Base-by-base conservation (phyloP, 2,329 filamentous ascomycete species). In the Sporothrix humicola region DNA sequence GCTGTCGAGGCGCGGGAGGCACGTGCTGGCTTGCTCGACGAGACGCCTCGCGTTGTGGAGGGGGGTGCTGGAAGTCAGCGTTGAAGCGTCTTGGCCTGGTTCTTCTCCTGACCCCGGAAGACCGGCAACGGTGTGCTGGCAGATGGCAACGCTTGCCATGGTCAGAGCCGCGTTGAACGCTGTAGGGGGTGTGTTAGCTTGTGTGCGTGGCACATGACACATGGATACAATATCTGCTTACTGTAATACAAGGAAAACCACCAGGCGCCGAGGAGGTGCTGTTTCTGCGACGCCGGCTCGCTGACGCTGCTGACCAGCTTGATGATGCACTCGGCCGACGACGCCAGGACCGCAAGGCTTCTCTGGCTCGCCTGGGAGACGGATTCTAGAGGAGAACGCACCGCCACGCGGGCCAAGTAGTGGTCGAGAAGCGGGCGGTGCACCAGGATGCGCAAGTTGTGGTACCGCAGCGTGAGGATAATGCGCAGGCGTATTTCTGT, bases 381-480 rank as follows among this genome's bases (percentile, higher is more conserved):
- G 23, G 23, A 26, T 26, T 26, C 23, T 26, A 26, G 23, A 26
- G 23, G 23, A 26, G 23, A 26, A 26, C 23, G 46, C 46, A 50
- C 10, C 46, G 46, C 10, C 46, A 50, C 46, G 46, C 46, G 46
- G 6, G 10, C 74, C 59, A 79, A 75, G 42, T 74, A 61, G 15
- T 78, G 44, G 6, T 76, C 73, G 3, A 68, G 26, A 65, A 7
- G 66, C 59, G 2, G 73, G 68, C 81, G 76, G 50, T 81, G 79
- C 1, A 78, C 77, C 0, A 82, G 76, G 0, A 82, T 77, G 12
- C 77, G 79, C 15, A 81, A 70, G 69, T 80, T 82, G 56, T 80
- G 79, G 61, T 81, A 80, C 15, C 81, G 73, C 4, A 81, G 69
- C 0, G 80, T 79, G 2, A 81, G 50, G 3, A 20, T 54, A 13